A percentile compares a stretch with the other conserved stretches of the same genome.
Evolutionary conservation across 1,284 basidiomycete species (phyloP).

Genomic region (Tremellales sp.): DNA sequence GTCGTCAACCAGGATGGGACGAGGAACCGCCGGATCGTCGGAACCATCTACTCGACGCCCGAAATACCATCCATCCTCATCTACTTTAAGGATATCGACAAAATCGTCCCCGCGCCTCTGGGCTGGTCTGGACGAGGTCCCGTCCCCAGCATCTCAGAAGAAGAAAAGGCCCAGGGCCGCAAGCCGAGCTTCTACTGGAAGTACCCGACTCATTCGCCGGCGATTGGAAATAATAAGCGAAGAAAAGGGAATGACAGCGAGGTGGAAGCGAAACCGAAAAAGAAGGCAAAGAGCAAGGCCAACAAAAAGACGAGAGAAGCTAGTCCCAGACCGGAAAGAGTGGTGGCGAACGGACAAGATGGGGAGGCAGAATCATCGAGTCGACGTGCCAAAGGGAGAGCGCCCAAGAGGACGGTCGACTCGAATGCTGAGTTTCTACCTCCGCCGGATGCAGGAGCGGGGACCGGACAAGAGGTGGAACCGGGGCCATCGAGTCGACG

Average conservation of each 20-base stretch:
- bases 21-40: constrained; percentile 29
- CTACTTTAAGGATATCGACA: constrained; percentile 20
- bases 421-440: too few relatives aligned
- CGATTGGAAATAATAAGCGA: neutral
- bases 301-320: constrained; percentile 5
- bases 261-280: constrained; percentile 5
- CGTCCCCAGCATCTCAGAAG: constrained; percentile 21
- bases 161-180: constrained; percentile 21
- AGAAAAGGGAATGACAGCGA: constrained; percentile 3
- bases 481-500: too few relatives aligned
- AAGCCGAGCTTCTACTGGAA: constrained; percentile 23
- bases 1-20: constrained; percentile 36
- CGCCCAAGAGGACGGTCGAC: too few relatives aligned
- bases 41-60: constrained; percentile 20
- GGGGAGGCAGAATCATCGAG: neutral
- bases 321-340: neutral
- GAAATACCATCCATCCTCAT: constrained; percentile 32
- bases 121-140: constrained; percentile 32
- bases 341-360: neutral
- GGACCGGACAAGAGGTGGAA: too few relatives aligned
- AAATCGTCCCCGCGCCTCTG: constrained; percentile 25
- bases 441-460: too few relatives aligned
- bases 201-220: constrained; percentile 11
- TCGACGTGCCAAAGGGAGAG: too few relatives aligned
- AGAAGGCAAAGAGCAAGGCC: constrained; percentile 2